A percentile compares a stretch with the other conserved stretches of the same genome.
These are phyloP conservation scores for Cichorium intybus DNA, from an alignment of 140 eudicot species.

Conservation along the genomic window DNA sequence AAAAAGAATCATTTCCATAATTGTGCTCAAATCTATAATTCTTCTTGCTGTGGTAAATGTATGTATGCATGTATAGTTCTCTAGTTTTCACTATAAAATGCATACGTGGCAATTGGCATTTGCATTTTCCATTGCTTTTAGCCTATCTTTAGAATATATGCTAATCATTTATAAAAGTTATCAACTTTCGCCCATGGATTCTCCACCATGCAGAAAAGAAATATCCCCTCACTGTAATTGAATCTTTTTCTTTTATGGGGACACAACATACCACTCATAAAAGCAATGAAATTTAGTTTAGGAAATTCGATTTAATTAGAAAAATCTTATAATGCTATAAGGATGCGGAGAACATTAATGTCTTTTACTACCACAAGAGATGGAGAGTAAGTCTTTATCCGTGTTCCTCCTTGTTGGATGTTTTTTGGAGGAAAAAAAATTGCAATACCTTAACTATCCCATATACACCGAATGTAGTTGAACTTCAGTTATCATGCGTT, in stretches of 20 bases:
- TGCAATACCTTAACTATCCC: too few species aligned
- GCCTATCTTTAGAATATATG: slow-evolving; percentile 10
- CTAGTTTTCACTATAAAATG: background rate
- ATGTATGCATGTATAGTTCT: background rate
- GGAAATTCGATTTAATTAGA: background rate
- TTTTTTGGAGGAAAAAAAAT: too few species aligned
- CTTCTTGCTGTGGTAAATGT: too few species aligned
- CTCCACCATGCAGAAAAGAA: slow-evolving; percentile 51
- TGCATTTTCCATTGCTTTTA: background rate
- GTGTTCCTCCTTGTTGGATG: too few species aligned
- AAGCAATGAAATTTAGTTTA: background rate
- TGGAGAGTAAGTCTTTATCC: too few species aligned
- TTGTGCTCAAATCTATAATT: too few species aligned
- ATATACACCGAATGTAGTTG: too few species aligned
- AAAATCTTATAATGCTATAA: background rate
- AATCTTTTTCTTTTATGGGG: slow-evolving; percentile 39
- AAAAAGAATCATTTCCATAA: too few species aligned
- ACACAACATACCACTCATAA: slow-evolving; percentile 39
- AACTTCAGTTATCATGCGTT: background rate
- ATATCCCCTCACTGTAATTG: slow-evolving; percentile 19
- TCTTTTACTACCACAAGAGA: too few species aligned
- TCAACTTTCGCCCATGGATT: slow-evolving; percentile 42
- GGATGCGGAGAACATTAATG: too few species aligned
- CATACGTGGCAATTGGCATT: background rate
- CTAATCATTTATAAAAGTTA: slow-evolving; percentile 31